Conservation (phyloP, 257 asterid species). For the Solanum pinnatisectum region DNA sequence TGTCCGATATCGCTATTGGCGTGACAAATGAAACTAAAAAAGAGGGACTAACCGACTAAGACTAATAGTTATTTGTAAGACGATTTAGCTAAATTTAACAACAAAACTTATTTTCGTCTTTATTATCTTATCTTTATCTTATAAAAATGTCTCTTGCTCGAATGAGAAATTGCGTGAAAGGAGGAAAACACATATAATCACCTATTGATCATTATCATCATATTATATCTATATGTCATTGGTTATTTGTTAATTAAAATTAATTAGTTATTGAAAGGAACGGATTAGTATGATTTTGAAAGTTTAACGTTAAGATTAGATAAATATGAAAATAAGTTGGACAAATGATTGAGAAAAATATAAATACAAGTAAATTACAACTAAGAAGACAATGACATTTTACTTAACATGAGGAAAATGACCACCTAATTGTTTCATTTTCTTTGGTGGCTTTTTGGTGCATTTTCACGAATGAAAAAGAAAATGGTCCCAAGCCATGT, state of each 20-base stretch:
- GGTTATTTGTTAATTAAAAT: neutral
- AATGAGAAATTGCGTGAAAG: neutral
- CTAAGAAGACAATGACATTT: constrained; percentile 24
- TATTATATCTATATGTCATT: no score
- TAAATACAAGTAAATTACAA: neutral
- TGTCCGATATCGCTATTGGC: neutral
- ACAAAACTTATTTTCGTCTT: neutral
- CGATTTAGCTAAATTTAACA: neutral
- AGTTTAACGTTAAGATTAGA: neutral
- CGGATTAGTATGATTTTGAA: neutral
- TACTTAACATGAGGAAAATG: constrained; percentile 25
- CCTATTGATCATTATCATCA: neutral
- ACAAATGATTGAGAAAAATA: neutral
- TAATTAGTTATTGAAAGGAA: neutral
- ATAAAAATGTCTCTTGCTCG: neutral
- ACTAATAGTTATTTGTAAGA: no score
- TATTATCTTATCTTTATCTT: neutral
- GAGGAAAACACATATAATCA: neutral
- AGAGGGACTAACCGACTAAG: no score
- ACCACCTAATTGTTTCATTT: neutral
- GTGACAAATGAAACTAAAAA: no score
- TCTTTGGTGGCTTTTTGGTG: neutral
- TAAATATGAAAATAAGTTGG: neutral
- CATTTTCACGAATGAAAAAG: neutral
- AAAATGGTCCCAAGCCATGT: neutral